Base-by-base conservation (phyloP, 2,329 filamentous ascomycete genomes). In the Verticillium klebahnii region DNA sequence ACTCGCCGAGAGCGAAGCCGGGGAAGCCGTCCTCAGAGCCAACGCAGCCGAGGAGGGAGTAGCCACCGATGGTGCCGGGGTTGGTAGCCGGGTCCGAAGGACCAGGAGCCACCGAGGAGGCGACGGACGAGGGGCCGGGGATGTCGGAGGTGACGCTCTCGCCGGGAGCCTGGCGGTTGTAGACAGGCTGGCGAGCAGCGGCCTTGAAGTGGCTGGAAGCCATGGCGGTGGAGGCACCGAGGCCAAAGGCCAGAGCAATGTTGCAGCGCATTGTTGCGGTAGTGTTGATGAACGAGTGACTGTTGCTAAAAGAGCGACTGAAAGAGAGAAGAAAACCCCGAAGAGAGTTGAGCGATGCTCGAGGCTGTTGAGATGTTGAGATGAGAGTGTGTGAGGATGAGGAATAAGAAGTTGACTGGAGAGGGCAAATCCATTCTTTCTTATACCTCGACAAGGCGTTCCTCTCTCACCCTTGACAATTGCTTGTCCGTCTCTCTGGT, bases 31-130 rank as follows among this genome's bases (percentile, higher is more conserved):
- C 55, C 14, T 59, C 31, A 34, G 71, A 73, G n/a, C 60, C 59
- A 39, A 66, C 64, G 64, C 73, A 75, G 61, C 73, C 73, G 39
- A 68, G 62, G 61, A 67, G 64, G 54, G 59, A 63, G 65, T 67
- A 73, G 62, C 57, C 62, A 3, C 61, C 63, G 17, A 67, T 58
- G 11, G 45, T 56, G 58, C 17, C 25, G 11, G 63, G 64, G 60
- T 68, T 61, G 58, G 37, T n/a, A 14, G 54, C 12, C 8, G 63
- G 63, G 60, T 67, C 60, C 56, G 37, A 32, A 31, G 54, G 54
- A 25, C 25, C 54, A 25, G 54, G 54, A 32, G 25, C 54, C 9
- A 14, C 25, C 14, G 54, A 56, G 12, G 54, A 56, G 19, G 36
- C 56, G 56, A 52, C 45, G 7, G 54, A 34, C 4, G 54, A 32